phyloP scores from a whole-genome alignment of 2,329 filamentous ascomycete species.

The Aschersonia sp. region DNA sequence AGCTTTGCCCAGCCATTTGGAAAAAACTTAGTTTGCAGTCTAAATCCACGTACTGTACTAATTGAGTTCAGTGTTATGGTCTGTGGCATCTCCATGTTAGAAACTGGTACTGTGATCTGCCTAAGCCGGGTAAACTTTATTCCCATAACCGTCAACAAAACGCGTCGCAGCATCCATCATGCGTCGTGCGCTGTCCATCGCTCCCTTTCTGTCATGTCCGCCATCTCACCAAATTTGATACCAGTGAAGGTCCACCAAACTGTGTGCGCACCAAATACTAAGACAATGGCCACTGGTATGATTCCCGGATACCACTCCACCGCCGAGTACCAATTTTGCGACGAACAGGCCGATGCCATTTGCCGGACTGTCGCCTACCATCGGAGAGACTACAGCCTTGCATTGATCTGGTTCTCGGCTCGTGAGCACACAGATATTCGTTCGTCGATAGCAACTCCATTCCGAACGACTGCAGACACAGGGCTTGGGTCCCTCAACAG shows the following conservation, averaged over 20 bases:
- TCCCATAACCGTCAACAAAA: too few relatives aligned
- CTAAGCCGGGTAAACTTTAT: too few relatives aligned
- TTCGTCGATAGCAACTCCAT: conserved; percentile 9
- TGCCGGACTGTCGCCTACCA: conserved; percentile 13
- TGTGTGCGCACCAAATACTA: not conserved
- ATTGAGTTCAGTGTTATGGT: too few relatives aligned
- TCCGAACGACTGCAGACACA: conserved; percentile 2
- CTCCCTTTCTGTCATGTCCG: too few relatives aligned
- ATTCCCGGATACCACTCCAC: not conserved
- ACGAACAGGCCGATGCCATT: conserved; percentile 12
- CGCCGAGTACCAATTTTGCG: not conserved
- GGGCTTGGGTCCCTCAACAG: conserved; percentile 12
- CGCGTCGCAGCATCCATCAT: too few relatives aligned
- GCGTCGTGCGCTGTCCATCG: too few relatives aligned
- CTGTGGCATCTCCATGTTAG: too few relatives aligned
- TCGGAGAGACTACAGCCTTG: conserved; percentile 12
- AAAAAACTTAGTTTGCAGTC: too few relatives aligned
- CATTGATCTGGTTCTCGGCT: conserved; percentile 17
- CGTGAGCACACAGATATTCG: conserved; percentile 12
- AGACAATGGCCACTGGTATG: not conserved
- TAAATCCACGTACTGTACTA: too few relatives aligned
- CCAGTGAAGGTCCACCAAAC: not conserved
- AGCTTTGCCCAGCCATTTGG: too few relatives aligned
- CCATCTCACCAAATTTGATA: too few relatives aligned
- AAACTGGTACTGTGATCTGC: too few relatives aligned